Evolutionary conservation across 176 grass and related monocot species (phyloP).

Genomic region (Ampelocalamus luodianensis): DNA sequence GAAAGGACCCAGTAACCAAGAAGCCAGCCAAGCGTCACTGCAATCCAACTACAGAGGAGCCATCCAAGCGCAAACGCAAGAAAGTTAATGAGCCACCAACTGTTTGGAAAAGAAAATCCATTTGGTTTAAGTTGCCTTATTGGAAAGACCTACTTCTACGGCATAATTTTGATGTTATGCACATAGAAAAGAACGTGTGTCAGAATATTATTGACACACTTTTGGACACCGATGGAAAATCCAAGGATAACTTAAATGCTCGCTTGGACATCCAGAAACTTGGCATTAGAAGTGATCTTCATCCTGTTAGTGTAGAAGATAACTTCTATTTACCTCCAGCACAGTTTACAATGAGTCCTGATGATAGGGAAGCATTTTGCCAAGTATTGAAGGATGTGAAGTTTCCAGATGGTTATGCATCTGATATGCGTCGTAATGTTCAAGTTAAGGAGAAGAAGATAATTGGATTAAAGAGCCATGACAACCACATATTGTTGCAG

Average conservation of each 20-base stretch:
- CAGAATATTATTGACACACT: not conserved
- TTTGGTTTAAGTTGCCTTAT: conserved; percentile 23
- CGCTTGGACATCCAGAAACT: not conserved
- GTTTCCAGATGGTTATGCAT: conserved; percentile 3
- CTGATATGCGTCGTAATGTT: not conserved
- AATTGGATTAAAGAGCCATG: not conserved
- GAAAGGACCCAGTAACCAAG: not conserved
- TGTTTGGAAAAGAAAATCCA: conserved; percentile 5
- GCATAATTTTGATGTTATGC: conserved; percentile 22
- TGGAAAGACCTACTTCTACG: not conserved
- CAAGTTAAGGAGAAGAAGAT: conserved; percentile 12
- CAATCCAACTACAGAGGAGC: too few relatives aligned
- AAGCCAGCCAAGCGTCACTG: not conserved
- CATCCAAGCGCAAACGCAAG: not conserved
- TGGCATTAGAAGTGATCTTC: not conserved
- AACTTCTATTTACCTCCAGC: not conserved
- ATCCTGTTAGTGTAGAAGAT: not conserved
- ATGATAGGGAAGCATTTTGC: not conserved
- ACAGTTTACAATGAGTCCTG: not conserved
- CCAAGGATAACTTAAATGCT: conserved; percentile 1
- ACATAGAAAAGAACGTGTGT: conserved; percentile 7
- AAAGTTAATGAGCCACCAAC: not conserved
- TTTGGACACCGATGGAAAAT: not conserved
- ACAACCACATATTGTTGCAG: not conserved
- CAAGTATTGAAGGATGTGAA: not conserved